Percentiles rank a stretch among this genome's conserved stretches.
These are phyloP conservation scores for Eugenia klotzschiana DNA, from an alignment of 441 rosid genomes.

Conservation along the genomic window DNA sequence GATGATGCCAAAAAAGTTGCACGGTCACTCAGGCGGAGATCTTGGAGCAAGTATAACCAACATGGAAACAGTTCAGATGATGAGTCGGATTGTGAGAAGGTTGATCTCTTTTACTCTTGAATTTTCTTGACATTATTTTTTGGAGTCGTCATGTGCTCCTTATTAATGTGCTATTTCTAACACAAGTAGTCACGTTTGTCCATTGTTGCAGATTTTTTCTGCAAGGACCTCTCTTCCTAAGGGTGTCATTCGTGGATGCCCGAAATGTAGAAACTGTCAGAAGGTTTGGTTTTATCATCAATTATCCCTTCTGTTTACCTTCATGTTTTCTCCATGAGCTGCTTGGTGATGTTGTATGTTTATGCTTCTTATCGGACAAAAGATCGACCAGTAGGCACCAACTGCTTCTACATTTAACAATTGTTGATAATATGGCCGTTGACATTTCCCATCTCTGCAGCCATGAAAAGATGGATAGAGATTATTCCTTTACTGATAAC, in stretches of 20 bases:
- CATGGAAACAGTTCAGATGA: constrained; percentile 31
- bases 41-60: constrained; percentile 54
- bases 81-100: constrained; percentile 33
- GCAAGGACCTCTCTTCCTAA: constrained; percentile 46
- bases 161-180: not conserved
- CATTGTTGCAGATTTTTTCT: constrained; percentile 32
- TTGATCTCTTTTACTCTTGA: constrained; percentile 20
- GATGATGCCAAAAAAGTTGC: constrained; percentile 23
- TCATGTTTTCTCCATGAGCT: not conserved
- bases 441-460: not conserved
- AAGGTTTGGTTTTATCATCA: constrained; percentile 40
- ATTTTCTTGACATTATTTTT: constrained; percentile 12
- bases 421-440: not conserved
- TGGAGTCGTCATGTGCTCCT: not conserved
- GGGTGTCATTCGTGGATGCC: constrained; percentile 79
- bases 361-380: not conserved
- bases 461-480: not conserved
- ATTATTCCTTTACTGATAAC: not conserved
- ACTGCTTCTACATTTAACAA: not conserved
- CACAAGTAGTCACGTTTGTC: not conserved
- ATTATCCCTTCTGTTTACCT: not conserved
- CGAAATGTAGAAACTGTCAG: constrained; percentile 69
- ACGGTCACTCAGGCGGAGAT: constrained; percentile 44
- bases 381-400: not conserved
- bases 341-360: not conserved